Conservation (phyloP, 371 early-diverging fungal species). For the Amoeboaphelidium protococcarum region DNA sequence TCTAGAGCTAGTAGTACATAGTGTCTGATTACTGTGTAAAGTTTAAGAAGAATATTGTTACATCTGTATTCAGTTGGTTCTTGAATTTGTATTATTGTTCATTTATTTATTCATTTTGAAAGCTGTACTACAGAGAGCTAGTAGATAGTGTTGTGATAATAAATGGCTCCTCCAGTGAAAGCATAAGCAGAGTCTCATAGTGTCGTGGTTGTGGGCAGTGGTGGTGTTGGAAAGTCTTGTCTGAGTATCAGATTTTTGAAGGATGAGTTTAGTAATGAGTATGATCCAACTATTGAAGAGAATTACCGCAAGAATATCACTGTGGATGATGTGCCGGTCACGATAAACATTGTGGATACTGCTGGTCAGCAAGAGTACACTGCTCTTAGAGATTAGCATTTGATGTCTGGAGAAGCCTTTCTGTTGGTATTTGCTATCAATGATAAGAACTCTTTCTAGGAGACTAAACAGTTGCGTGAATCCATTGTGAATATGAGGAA, state of each 20-base stretch:
- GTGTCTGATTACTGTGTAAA: no score
- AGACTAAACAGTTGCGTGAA: constrained; percentile 21
- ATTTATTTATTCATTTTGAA: no score
- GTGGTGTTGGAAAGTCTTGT: constrained; percentile 32
- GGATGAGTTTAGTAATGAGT: constrained; percentile 25
- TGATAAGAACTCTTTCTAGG: constrained; percentile 17
- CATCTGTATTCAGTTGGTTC: no score
- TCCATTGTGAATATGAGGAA: constrained; percentile 21
- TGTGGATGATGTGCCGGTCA: constrained; percentile 13
- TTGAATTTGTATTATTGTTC: no score
- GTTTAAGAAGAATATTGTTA: no score
- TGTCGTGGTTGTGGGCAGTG: constrained; percentile 26
- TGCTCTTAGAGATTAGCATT: constrained; percentile 20
- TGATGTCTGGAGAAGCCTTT: constrained; percentile 22
- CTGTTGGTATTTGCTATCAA: constrained; percentile 23
- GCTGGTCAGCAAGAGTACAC: constrained; percentile 29
- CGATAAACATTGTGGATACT: constrained; percentile 22
- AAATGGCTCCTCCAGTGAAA: no score
- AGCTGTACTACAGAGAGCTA: no score
- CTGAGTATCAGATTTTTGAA: constrained; percentile 24
- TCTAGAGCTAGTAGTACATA: no score
- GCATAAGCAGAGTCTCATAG: no score
- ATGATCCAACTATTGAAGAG: constrained; percentile 27
- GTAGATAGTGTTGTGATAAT: no score
- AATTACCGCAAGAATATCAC: constrained; percentile 21